Conservation (phyloP, 169 alveolate species). For the Plasmodium reichenowi region DNA sequence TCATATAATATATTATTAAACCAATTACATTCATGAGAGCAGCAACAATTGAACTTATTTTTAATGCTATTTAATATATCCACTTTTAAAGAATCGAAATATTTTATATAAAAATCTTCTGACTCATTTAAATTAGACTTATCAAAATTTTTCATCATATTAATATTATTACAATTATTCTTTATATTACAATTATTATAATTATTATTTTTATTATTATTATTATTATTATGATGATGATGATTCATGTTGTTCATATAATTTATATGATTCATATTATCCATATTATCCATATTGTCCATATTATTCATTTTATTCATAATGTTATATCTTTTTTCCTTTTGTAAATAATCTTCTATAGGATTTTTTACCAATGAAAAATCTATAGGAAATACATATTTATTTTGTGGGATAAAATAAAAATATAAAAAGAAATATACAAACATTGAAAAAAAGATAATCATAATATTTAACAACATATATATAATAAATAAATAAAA, state of each 20-base stretch:
- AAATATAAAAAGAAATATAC: conserved; percentile 38
- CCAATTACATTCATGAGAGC: conserved; percentile 9
- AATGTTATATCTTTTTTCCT: background rate
- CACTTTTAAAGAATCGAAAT: conserved; percentile 21
- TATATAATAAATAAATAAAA: conserved; percentile 22
- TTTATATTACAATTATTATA: background rate
- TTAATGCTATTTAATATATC: conserved; percentile 39
- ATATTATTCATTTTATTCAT: background rate
- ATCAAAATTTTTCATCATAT: background rate
- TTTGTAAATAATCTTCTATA: conserved; percentile 43
- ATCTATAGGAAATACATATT: conserved; percentile 30
- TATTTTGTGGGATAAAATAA: conserved; percentile 61
- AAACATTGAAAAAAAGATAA: conserved; percentile 30
- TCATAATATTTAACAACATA: conserved; percentile 21
- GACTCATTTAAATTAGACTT: conserved; percentile 3
- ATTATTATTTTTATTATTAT: too few relatives aligned
- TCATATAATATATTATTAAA: background rate
- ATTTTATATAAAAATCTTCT: conserved; percentile 13
- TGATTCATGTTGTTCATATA: too few relatives aligned
- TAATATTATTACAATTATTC: background rate
- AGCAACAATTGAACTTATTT: conserved; percentile 26
- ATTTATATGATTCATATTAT: too few relatives aligned
- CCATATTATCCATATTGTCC: too few relatives aligned
- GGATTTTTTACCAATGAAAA: conserved; percentile 33
- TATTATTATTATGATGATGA: too few relatives aligned